phyloP scores from a whole-genome alignment of 495 filamentous ascomycete genomes.

The Peziza echinospora region DNA sequence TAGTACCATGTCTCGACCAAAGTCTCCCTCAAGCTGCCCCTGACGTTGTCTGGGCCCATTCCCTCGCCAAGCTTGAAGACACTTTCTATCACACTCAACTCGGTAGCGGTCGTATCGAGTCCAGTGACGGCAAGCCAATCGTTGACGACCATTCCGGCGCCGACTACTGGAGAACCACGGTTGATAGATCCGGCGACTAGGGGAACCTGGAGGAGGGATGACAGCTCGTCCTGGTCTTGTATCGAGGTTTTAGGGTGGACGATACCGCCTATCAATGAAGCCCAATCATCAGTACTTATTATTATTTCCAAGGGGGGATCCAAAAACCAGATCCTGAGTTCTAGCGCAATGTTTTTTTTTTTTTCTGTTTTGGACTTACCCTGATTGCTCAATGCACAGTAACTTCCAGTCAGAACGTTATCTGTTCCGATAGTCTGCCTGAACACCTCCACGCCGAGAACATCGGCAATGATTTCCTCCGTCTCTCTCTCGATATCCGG shows the following conservation, averaged over 20 bases:
- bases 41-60: slow-evolving; percentile 47
- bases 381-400: slow-evolving; percentile 91
- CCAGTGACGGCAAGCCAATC: slow-evolving; percentile 98
- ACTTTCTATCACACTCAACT: slow-evolving; percentile 84
- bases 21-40: slow-evolving; percentile 72
- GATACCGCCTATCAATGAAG: slow-evolving; percentile 38
- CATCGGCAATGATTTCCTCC: slow-evolving; percentile 88
- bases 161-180: slow-evolving; percentile 77
- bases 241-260: slow-evolving; percentile 94
- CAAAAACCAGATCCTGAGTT: too few species aligned
- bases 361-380: too few species aligned
- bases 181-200: slow-evolving; percentile 88
- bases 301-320: too few species aligned
- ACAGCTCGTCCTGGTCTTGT: slow-evolving; percentile 94
- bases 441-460: slow-evolving; percentile 94
- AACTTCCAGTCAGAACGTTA: slow-evolving; percentile 85
- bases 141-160: slow-evolving; percentile 96
- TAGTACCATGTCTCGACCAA: slow-evolving; percentile 98
- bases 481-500: slow-evolving; percentile 95
- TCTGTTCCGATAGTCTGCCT: slow-evolving; percentile 78
- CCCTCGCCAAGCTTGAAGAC: slow-evolving; percentile 89
- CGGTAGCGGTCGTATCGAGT: slow-evolving; percentile 87
- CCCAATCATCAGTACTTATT: too few species aligned
- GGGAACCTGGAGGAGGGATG: slow-evolving; percentile 78
- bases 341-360: too few species aligned